Percentiles rank a stretch among this genome's conserved stretches.
Conservation (phyloP, 495 filamentous ascomycete species). For the Neurospora sp. region DNA sequence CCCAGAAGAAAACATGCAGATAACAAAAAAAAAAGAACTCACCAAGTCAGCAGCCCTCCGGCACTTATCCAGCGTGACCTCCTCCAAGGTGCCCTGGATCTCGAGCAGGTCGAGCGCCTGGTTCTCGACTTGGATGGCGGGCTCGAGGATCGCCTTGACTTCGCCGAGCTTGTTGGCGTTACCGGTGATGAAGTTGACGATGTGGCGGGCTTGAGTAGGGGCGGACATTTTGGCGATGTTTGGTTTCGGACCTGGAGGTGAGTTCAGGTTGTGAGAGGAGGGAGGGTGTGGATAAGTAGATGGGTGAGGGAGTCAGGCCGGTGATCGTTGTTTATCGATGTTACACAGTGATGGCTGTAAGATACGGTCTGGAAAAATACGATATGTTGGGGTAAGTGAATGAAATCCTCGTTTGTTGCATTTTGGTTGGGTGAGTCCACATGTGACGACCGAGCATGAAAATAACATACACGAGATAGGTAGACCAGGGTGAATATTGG, state of each 20-base stretch:
- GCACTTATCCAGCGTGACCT: slow-evolving; percentile 83
- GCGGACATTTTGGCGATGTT: slow-evolving; percentile 2
- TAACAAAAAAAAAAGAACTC: slow-evolving; percentile 5
- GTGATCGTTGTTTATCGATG: neutral
- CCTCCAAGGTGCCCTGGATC: slow-evolving; percentile 86
- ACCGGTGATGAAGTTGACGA: slow-evolving; percentile 88
- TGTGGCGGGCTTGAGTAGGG: slow-evolving; percentile 14
- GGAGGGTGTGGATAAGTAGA: neutral
- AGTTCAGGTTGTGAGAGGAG: neutral
- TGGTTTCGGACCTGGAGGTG: slow-evolving; percentile 4
- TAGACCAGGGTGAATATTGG: neutral
- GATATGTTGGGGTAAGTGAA: neutral
- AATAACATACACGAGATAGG: neutral
- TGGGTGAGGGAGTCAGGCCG: neutral
- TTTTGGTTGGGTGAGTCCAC: neutral
- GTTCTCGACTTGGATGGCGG: slow-evolving; percentile 59
- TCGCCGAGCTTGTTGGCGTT: slow-evolving; percentile 89
- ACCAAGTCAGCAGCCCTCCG: slow-evolving; percentile 62
- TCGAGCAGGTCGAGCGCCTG: slow-evolving; percentile 71
- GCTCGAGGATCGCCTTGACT: slow-evolving; percentile 73
- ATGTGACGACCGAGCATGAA: neutral
- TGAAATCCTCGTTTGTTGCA: neutral
- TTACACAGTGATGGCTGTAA: neutral
- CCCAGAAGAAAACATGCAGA: neutral
- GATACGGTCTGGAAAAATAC: neutral